Base-by-base conservation (phyloP, 2,329 filamentous ascomycete genomes). In the Zymoseptoria brevis region DNA sequence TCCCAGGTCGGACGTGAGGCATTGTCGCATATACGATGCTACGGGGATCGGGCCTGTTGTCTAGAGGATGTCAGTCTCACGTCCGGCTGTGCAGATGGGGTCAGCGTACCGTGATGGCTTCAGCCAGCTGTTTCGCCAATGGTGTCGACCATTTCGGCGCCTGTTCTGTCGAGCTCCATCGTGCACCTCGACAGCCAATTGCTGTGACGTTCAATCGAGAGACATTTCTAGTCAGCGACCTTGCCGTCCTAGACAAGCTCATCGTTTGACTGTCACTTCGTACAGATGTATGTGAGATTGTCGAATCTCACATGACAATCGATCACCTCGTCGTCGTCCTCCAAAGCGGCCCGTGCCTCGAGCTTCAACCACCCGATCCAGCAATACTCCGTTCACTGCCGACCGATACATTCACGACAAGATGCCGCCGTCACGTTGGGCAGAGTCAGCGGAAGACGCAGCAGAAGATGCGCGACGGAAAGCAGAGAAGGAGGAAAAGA, bases 21-120 rank as follows among this genome's bases (percentile, higher is more conserved):
- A 96, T 87, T 97, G 96, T 72, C 94, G 92, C 94, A 99, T 99
- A 74, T 92, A 99, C 56, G 90, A 87, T 4, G 94, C 92, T 61
- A 99, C 83, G 0, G 94, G 90, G 26, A 97, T 86, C 3, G 94
- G 93, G 0, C 94, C 94, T 9, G 94, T 97, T 49, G 87, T 84
- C 85, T 89, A 66, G 16, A 50, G 58, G 13, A 9, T 55, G 55
- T 65, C 53, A 59, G 60, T 54, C 45, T 19, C n/a, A n/a, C n/a
- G n/a, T n/a, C n/a, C n/a, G n/a, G n/a, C n/a, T n/a, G n/a, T n/a
- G n/a, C n/a, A n/a, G n/a, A n/a, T n/a, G n/a, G n/a, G n/a, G n/a
- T n/a, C n/a, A n/a, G n/a, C n/a, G n/a, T n/a, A 95, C 92, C 65
- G 87, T 87, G 64, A 97, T 96, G 52, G 91, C 92, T 72, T 92